Evolutionary conservation across 2,329 filamentous ascomycete genomes (phyloP).

Genomic region (Pestalotiopsis sp.): DNA sequence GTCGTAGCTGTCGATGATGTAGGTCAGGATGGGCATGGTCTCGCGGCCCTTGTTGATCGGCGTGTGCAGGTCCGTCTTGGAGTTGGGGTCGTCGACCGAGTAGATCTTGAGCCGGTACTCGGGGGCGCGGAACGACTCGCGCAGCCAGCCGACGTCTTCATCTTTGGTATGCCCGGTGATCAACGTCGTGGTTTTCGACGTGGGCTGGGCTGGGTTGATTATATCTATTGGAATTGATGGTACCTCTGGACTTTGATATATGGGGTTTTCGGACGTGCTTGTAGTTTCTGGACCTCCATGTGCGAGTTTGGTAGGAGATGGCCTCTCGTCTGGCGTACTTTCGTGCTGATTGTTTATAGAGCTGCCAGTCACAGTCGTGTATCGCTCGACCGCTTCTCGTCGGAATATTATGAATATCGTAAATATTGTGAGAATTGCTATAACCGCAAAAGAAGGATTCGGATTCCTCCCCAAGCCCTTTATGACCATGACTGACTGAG

Average conservation of each 20-base stretch:
- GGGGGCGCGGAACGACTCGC: background rate
- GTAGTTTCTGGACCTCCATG: background rate
- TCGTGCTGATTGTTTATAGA: background rate
- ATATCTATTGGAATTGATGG: background rate
- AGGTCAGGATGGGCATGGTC: constrained; percentile 3
- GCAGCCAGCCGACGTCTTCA: constrained; percentile 7
- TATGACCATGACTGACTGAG: no score
- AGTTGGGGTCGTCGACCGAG: constrained; percentile 1
- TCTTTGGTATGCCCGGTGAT: constrained; percentile 7
- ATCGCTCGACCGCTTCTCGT: background rate
- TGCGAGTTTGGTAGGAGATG: background rate
- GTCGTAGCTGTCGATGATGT: constrained; percentile 1
- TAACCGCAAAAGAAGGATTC: no score
- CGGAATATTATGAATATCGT: no score
- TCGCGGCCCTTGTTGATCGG: background rate
- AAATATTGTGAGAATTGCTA: no score
- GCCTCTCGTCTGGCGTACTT: background rate
- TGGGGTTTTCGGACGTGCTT: background rate
- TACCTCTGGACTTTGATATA: background rate
- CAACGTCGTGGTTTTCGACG: background rate
- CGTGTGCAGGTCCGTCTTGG: background rate
- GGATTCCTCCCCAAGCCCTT: no score
- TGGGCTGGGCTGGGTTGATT: no score
- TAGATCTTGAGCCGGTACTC: constrained; percentile 4
- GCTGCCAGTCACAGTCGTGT: background rate